Conservation (phyloP, 768 basidiomycete species). For the Termitomyces sp. region DNA sequence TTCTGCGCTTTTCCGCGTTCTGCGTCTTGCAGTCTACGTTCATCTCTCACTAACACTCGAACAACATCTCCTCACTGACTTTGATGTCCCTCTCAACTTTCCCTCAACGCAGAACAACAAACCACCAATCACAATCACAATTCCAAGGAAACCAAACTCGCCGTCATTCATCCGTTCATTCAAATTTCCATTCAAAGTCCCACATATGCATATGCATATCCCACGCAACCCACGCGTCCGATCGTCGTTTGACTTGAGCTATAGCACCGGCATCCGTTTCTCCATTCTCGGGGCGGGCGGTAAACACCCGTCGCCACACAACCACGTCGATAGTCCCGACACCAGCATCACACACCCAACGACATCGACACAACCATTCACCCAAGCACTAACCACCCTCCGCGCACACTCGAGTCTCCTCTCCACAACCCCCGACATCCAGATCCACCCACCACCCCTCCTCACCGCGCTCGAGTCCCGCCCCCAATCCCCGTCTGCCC, state of each 20-base stretch:
- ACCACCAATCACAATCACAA: too few species aligned
- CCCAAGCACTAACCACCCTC: conserved; percentile 36
- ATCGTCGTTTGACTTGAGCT: neutral
- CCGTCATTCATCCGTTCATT: too few species aligned
- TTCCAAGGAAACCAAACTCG: too few species aligned
- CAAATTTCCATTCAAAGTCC: too few species aligned
- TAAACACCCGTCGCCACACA: too few species aligned
- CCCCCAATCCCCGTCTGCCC: too few species aligned
- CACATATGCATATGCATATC: too few species aligned
- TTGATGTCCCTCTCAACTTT: conserved; percentile 38
- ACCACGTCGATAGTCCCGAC: too few species aligned
- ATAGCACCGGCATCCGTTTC: too few species aligned
- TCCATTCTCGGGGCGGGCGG: neutral
- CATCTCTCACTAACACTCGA: conserved; percentile 61
- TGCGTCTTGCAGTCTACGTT: conserved; percentile 50
- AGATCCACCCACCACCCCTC: conserved; percentile 43
- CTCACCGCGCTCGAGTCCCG: conserved; percentile 46
- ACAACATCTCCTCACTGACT: conserved; percentile 52
- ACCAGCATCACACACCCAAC: too few species aligned
- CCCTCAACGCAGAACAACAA: too few species aligned
- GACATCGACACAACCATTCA: conserved; percentile 28
- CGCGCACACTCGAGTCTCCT: conserved; percentile 35
- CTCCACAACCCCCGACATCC: conserved; percentile 52
- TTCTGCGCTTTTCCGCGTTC: conserved; percentile 38
- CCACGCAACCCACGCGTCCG: too few species aligned